Evolutionary conservation across 208 protist genomes (phyloP).

Genomic region (Tetramitus jugosus): DNA sequence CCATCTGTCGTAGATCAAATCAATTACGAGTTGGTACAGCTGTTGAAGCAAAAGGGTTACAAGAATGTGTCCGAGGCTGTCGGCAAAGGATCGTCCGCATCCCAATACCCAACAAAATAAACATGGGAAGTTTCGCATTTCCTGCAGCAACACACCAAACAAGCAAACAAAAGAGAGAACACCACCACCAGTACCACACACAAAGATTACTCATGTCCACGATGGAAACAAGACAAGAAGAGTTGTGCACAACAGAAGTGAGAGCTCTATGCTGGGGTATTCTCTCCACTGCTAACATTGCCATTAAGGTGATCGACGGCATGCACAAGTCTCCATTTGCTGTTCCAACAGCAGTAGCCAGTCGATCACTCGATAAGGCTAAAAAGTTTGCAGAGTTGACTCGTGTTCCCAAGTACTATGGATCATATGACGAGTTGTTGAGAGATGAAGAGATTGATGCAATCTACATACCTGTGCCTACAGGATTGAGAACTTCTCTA

Average conservation of each 20-base stretch:
- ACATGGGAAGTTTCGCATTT: too few relatives aligned
- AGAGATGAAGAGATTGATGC: conserved; percentile 25
- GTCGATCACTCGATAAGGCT: not conserved
- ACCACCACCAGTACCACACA: too few relatives aligned
- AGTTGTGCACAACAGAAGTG: too few relatives aligned
- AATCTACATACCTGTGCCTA: conserved; percentile 28
- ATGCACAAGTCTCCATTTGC: conserved; percentile 4
- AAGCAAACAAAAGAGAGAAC: too few relatives aligned
- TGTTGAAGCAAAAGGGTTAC: conserved; percentile 39
- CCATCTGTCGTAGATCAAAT: conserved; percentile 35
- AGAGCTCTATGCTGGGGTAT: too few relatives aligned
- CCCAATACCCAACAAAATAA: too few relatives aligned
- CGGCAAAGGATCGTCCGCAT: too few relatives aligned
- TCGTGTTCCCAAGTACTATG: not conserved
- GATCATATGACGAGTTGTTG: conserved; percentile 22
- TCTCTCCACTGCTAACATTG: conserved; percentile 3
- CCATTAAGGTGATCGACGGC: not conserved
- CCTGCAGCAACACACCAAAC: too few relatives aligned
- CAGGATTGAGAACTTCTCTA: conserved; percentile 6
- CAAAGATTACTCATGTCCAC: too few relatives aligned
- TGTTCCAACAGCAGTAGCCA: not conserved
- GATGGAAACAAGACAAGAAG: too few relatives aligned
- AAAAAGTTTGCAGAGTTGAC: conserved; percentile 15
- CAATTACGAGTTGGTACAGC: conserved; percentile 40
- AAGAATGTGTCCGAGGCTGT: conserved; percentile 40